Evolutionary conservation across 768 basidiomycete species (phyloP).

Genomic region (Saitozyma sp.): DNA sequence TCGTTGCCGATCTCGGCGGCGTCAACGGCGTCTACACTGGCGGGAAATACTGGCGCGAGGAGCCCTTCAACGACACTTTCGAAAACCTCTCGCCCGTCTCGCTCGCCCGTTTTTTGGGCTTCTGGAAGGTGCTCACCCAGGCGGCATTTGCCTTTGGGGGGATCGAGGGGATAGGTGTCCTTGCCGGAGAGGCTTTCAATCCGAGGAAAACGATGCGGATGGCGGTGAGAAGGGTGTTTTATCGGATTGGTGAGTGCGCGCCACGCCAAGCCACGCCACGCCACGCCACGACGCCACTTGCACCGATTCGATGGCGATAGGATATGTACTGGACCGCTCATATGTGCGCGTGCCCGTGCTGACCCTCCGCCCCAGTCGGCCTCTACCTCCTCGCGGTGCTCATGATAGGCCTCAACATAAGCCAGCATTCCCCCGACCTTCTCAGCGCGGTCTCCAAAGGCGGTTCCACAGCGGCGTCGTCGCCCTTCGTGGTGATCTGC

Average conservation of each 20-base stretch:
- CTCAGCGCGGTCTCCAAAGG: constrained; percentile 14
- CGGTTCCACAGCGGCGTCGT: constrained; percentile 45
- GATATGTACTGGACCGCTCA: too few species aligned
- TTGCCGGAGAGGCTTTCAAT: constrained; percentile 40
- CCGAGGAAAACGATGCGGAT: constrained; percentile 31
- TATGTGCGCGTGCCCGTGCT: too few species aligned
- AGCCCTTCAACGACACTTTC: constrained; percentile 15
- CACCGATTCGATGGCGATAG: too few species aligned
- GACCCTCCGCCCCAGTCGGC: constrained; percentile 6
- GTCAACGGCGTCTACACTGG: constrained; percentile 21
- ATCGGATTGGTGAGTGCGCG: constrained; percentile 18
- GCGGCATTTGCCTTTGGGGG: constrained; percentile 18
- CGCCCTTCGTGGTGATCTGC: constrained; percentile 53
- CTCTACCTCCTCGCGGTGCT: constrained; percentile 27
- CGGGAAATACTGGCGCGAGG: constrained; percentile 14
- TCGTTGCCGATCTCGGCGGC: constrained; percentile 38
- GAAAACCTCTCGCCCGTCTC: constrained; percentile 6
- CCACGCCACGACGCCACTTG: too few species aligned
- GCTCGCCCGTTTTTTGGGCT: constrained; percentile 8
- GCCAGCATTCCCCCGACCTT: constrained; percentile 34
- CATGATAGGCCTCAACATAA: constrained; percentile 45
- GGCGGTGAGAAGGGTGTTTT: constrained; percentile 27
- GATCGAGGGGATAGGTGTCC: constrained; percentile 24
- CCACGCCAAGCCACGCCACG: too few species aligned
- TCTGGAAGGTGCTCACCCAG: constrained; percentile 13